A percentile compares a stretch with the other conserved stretches of the same genome.
phyloP scores from a whole-genome alignment of 2,329 filamentous ascomycete species.

The Elsinoe perseae region DNA sequence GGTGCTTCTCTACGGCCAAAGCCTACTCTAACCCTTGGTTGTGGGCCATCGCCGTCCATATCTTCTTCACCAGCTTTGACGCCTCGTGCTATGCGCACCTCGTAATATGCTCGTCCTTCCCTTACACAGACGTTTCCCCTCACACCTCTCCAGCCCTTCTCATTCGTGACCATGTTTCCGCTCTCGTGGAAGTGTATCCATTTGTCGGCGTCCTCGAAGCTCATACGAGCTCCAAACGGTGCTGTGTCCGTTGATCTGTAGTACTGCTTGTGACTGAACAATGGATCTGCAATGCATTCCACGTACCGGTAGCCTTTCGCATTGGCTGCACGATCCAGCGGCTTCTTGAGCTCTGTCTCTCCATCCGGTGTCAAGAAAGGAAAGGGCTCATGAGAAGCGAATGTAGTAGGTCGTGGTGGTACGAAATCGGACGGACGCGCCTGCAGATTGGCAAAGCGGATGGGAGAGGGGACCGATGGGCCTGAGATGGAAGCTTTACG shows the following conservation, averaged over 20 bases:
- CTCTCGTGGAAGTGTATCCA: slow-evolving; percentile 69
- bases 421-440: slow-evolving; percentile 44
- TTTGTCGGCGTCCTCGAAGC: slow-evolving; percentile 82
- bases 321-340: slow-evolving; percentile 51
- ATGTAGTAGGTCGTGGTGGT: slow-evolving; percentile 40
- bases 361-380: slow-evolving; percentile 38
- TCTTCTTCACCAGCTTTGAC: slow-evolving; percentile 45
- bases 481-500: slow-evolving; percentile 31
- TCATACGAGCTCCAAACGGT: slow-evolving; percentile 77
- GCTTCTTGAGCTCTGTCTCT: slow-evolving; percentile 39
- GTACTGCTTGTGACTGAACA: slow-evolving; percentile 77
- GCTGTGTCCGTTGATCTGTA: slow-evolving; percentile 82
- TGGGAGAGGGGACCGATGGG: slow-evolving; percentile 37
- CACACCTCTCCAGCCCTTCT: slow-evolving; percentile 87
- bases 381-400: slow-evolving; percentile 40
- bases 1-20: slow-evolving; percentile 77
- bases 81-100: slow-evolving; percentile 80
- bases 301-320: slow-evolving; percentile 75
- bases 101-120: slow-evolving; percentile 88
- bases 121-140: slow-evolving; percentile 84
- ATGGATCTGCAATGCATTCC: slow-evolving; percentile 81
- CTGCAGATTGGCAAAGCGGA: slow-evolving; percentile 44
- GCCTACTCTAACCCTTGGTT: slow-evolving; percentile 66
- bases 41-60: slow-evolving; percentile 38
- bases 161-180: slow-evolving; percentile 72